Evolutionary conservation across 768 basidiomycete genomes (phyloP), one percentile per base, ranked within the genome.

Genomic region (Amanita muscaria): DNA sequence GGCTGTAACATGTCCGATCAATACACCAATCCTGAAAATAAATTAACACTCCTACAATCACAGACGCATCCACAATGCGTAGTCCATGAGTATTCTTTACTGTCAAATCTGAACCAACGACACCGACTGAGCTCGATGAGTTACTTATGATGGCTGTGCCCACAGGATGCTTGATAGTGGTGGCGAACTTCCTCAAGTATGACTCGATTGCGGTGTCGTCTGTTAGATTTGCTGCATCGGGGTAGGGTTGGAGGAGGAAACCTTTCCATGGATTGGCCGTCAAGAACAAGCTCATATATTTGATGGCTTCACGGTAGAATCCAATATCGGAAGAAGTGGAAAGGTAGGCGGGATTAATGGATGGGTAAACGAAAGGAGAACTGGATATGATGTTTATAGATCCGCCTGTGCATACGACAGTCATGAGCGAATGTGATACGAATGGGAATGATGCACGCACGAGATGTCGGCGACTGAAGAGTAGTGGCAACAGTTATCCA

Each of bases 331-430:
- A 59, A 1, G 47, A 37, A 6, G 59, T 58, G 23, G 44, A 55
- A 16, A 73, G 60, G 56, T 72, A 68, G 36, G 66, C 65, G 3
- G 75, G 72, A 51, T 80, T 65, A 53, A 80, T 75, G 22, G 62
- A 42, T 0, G 79, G 77, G 19, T 58, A 31, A 23, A 60, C 61
- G 56, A 77, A 76, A 8, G 75, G 65, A 51, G 69, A 57, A 18
- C 59, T 63, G 12, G 72, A 69, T 32, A 58, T 66, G 30, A 77
- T 49, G 11, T 55, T 62, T n/a, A 68, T 46, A 9, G 54, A 55
- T 18, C 69, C 69, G 42, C 65, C 67, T 70, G 34, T n/a, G 16
- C 5, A 15, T 32, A 8, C 7, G n/a, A 11, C 34, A 12, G 18
- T 23, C 31, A 33, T 31, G 25, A 19, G 45, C 33, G n/a, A 35